A percentile compares a stretch with the other conserved stretches of the same genome.
Conservation (phyloP, 2,329 filamentous ascomycete genomes). For the Orbilia oligospora region DNA sequence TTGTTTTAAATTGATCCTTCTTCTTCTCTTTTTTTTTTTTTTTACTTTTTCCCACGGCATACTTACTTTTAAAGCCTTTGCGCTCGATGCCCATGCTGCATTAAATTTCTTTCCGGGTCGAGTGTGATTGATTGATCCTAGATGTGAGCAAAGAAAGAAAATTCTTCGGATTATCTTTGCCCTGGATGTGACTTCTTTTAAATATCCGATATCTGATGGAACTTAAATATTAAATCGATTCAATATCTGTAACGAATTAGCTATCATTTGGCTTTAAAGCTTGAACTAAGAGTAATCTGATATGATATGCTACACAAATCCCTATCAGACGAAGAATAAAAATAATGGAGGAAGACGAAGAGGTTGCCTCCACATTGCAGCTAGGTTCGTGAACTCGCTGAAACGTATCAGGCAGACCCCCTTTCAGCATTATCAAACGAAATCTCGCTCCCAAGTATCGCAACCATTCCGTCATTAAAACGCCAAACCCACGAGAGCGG, state of each 20-base stretch:
- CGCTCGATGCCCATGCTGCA: background rate
- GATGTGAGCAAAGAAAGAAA: too few species aligned
- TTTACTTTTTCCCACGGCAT: background rate
- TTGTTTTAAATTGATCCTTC: constrained; percentile 50
- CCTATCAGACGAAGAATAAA: constrained; percentile 18
- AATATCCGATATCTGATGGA: constrained; percentile 46
- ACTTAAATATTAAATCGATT: too few species aligned
- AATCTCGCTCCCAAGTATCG: constrained; percentile 46
- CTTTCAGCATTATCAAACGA: constrained; percentile 53
- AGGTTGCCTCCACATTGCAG: constrained; percentile 37
- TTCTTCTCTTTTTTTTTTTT: constrained; percentile 34
- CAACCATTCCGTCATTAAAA: constrained; percentile 59
- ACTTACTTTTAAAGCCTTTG: too few species aligned
- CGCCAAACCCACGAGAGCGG: constrained; percentile 37
- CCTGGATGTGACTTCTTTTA: constrained; percentile 24
- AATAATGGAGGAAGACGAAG: background rate
- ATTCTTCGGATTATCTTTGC: constrained; percentile 58
- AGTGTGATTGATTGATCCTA: constrained; percentile 6
- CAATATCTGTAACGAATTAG: too few species aligned
- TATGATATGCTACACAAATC: too few species aligned
- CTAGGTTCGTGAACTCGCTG: constrained; percentile 45
- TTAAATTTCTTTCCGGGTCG: background rate
- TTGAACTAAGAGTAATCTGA: background rate
- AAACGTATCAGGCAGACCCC: constrained; percentile 57
- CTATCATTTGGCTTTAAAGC: too few species aligned